These are phyloP conservation scores for Dictyophora rubrovolvata DNA, from an alignment of 768 basidiomycete genomes.

Conservation along the genomic window DNA sequence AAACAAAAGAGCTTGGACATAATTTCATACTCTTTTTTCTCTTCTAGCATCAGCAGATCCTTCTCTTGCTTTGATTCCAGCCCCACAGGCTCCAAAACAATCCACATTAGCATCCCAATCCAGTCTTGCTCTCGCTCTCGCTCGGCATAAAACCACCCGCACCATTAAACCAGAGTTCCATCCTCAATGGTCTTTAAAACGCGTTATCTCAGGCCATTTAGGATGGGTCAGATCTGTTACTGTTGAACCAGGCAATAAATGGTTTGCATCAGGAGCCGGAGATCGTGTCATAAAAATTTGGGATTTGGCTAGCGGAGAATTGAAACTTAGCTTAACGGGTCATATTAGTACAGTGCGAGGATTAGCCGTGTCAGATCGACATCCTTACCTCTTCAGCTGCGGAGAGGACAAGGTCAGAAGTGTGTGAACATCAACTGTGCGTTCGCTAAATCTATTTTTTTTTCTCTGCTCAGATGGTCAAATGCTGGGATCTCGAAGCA, in stretches of 20 bases:
- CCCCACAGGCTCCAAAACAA: constrained; percentile 32
- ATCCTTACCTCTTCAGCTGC: constrained; percentile 96
- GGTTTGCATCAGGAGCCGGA: constrained; percentile 98
- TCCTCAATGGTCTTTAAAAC: constrained; percentile 88
- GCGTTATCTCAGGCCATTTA: constrained; percentile 95
- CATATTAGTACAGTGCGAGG: constrained; percentile 97
- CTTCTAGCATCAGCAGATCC: constrained; percentile 25
- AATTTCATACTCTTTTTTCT: constrained; percentile 20
- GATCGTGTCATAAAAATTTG: constrained; percentile 98
- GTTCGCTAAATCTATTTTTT: not conserved
- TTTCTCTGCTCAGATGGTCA: constrained; percentile 74
- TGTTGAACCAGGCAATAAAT: constrained; percentile 95
- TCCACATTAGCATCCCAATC: constrained; percentile 59
- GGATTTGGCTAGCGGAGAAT: constrained; percentile 95
- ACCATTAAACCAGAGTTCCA: constrained; percentile 95
- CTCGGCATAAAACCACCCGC: constrained; percentile 85
- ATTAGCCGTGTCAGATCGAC: constrained; percentile 81
- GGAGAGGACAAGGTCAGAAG: constrained; percentile 87
- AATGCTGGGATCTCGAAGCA: constrained; percentile 97
- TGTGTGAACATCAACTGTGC: not conserved
- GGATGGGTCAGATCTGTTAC: constrained; percentile 97
- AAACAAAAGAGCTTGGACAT: not conserved
- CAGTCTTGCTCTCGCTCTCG: constrained; percentile 79
- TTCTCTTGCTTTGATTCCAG: constrained; percentile 64
- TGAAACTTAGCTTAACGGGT: constrained; percentile 93